Evolutionary conservation across 306 rosid species (phyloP).

Genomic region (Glycine latifolia): DNA sequence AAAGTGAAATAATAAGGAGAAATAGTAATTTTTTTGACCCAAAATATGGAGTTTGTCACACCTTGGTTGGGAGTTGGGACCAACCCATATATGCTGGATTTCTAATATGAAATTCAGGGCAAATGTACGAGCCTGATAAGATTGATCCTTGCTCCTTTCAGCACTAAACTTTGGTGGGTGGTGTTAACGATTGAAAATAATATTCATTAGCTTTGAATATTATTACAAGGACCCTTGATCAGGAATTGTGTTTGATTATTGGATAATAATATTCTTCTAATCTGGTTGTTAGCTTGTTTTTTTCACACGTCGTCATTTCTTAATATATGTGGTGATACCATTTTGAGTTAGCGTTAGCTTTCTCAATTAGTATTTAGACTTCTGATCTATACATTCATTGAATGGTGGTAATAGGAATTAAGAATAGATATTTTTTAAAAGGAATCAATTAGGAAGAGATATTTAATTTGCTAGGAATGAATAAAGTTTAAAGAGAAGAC

Average conservation of each 20-base stretch:
- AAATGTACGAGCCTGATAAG: slow-evolving; percentile 35
- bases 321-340: slow-evolving; percentile 10
- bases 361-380: slow-evolving; percentile 28
- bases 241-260: slow-evolving; percentile 39
- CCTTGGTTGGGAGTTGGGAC: background rate
- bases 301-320: slow-evolving; percentile 35
- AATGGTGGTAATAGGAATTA: slow-evolving; percentile 19
- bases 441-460: slow-evolving; percentile 20
- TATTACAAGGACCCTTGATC: slow-evolving; percentile 36
- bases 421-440: background rate
- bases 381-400: slow-evolving; percentile 3
- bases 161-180: slow-evolving; percentile 24
- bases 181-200: slow-evolving; percentile 1
- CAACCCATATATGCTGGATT: too few relatives aligned
- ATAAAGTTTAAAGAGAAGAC: background rate
- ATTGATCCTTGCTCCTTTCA: background rate
- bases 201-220: slow-evolving; percentile 35
- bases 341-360: slow-evolving; percentile 3
- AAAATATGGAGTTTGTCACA: background rate
- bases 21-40: slow-evolving; percentile 23
- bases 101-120: background rate
- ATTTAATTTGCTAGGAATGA: slow-evolving; percentile 10
- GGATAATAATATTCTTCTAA: slow-evolving; percentile 41
- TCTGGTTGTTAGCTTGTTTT: slow-evolving; percentile 58
- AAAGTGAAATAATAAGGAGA: slow-evolving; percentile 11